A percentile compares a stretch with the other conserved stretches of the same genome.
phyloP scores from a whole-genome alignment of 257 asterid genomes.

The Ophiorrhiza pumila region DNA sequence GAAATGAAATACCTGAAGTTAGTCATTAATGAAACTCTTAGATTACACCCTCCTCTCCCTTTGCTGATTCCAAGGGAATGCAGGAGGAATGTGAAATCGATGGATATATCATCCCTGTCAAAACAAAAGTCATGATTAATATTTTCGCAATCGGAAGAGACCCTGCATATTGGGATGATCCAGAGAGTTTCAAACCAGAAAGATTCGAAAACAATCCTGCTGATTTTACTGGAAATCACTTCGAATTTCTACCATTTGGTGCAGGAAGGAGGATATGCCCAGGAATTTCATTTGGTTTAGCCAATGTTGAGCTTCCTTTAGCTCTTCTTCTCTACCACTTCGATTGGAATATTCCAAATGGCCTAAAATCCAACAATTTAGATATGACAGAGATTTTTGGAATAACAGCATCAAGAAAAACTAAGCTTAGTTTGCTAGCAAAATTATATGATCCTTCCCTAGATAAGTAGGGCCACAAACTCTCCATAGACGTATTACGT shows the following conservation, averaged over 20 bases:
- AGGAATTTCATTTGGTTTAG: not conserved
- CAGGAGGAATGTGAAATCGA: constrained; percentile 1
- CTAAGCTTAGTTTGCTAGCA: not conserved
- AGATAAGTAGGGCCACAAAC: no score
- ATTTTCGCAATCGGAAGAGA: not conserved
- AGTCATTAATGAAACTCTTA: not conserved
- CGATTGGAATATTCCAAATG: not conserved
- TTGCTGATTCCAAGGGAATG: not conserved
- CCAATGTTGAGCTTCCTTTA: constrained; percentile 4
- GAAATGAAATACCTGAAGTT: not conserved
- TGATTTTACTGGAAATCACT: not conserved
- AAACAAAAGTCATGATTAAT: not conserved
- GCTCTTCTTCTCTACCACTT: not conserved
- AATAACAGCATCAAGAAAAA: not conserved
- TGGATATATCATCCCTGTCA: not conserved
- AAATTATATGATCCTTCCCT: not conserved
- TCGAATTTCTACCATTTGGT: not conserved
- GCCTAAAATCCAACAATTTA: not conserved
- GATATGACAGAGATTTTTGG: not conserved
- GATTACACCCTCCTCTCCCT: not conserved
- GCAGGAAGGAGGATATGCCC: constrained; percentile 1
- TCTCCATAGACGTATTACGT: no score
- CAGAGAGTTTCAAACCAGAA: constrained; percentile 3
- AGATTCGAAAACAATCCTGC: not conserved
- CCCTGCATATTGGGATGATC: not conserved